Conservation (phyloP, 1,139 yeast species). For the Suhomyces wounanorum region DNA sequence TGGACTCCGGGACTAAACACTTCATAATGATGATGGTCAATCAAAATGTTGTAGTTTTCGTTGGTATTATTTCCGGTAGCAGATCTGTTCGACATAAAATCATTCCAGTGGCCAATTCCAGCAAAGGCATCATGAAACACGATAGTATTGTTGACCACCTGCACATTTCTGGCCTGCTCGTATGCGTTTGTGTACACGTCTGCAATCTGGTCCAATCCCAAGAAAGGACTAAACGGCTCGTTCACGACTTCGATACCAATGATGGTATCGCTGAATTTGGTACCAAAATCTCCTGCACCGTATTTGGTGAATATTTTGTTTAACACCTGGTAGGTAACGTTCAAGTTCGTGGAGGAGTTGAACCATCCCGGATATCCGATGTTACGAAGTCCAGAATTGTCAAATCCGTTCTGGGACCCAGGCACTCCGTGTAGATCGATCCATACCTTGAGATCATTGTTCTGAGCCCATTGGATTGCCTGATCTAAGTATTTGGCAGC, state of each 20-base stretch:
- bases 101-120: constrained; percentile 52
- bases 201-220: constrained; percentile 39
- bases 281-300: constrained; percentile 33
- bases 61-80: constrained; percentile 13
- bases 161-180: constrained; percentile 34
- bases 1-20: constrained; percentile 52
- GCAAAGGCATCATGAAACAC: constrained; percentile 63
- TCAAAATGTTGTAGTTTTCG: constrained; percentile 44
- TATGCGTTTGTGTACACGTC: constrained; percentile 47
- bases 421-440: constrained; percentile 68
- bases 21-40: constrained; percentile 69
- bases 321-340: constrained; percentile 47
- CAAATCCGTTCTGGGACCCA: constrained; percentile 73
- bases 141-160: constrained; percentile 45
- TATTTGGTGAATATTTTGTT: constrained; percentile 46
- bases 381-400: constrained; percentile 61
- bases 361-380: constrained; percentile 54
- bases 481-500: constrained; percentile 54
- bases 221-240: constrained; percentile 57
- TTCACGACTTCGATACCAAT: constrained; percentile 65
- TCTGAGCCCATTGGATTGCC: constrained; percentile 57
- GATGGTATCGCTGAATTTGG: constrained; percentile 48
- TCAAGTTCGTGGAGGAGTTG: constrained; percentile 39
- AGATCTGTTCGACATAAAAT: constrained; percentile 37
- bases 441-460: constrained; percentile 56